Conservation (phyloP, 2,329 filamentous ascomycete species). For the Periconia sp. region DNA sequence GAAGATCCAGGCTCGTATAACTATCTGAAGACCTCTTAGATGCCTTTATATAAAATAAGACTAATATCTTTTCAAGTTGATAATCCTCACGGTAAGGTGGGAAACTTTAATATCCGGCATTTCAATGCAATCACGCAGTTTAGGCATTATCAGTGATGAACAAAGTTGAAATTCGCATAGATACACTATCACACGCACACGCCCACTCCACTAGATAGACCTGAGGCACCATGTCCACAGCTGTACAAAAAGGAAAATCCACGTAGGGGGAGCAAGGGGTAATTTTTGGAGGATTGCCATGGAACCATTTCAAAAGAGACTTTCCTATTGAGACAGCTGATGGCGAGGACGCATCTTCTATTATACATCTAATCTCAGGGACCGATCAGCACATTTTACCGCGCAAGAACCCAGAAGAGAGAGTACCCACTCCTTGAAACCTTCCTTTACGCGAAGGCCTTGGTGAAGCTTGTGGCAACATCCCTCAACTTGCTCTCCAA, state of each 20-base stretch:
- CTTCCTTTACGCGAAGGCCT: conserved; percentile 74
- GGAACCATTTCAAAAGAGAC: conserved; percentile 21
- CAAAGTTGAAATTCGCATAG: conserved; percentile 32
- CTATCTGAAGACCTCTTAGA: no score
- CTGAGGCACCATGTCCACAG: conserved; percentile 31
- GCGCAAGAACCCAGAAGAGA: conserved; percentile 42
- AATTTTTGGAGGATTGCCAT: conserved; percentile 23
- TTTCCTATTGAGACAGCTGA: conserved; percentile 41
- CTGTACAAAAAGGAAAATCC: conserved; percentile 34
- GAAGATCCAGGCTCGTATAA: no score
- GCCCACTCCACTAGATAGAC: conserved; percentile 21
- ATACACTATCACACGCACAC: conserved; percentile 24
- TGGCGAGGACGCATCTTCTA: conserved; percentile 40
- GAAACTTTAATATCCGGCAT: no score
- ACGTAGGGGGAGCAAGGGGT: conserved; percentile 17
- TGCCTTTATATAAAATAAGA: no score
- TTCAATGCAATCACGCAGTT: no score
- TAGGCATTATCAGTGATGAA: conserved; percentile 15
- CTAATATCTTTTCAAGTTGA: no score
- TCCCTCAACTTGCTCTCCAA: conserved; percentile 83
- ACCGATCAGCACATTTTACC: conserved; percentile 48
- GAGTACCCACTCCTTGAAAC: conserved; percentile 44
- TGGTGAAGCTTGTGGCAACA: conserved; percentile 80
- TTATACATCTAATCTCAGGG: conserved; percentile 40
- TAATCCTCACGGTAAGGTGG: no score